Conservation (phyloP, 768 basidiomycete species). For the Cubamyces lactineus region DNA sequence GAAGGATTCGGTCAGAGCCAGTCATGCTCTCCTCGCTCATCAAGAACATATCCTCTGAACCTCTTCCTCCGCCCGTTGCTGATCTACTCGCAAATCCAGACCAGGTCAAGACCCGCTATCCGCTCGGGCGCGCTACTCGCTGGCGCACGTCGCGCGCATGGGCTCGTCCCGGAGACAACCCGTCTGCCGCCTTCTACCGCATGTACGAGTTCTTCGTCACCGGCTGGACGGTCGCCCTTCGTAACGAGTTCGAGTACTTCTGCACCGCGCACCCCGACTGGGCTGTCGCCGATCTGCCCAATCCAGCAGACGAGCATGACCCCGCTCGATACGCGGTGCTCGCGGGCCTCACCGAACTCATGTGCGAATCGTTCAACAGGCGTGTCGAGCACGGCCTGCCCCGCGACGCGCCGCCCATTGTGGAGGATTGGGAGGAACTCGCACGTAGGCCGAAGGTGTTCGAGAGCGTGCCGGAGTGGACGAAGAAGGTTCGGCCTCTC, state of each 20-base stretch:
- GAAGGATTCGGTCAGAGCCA: too few relatives aligned
- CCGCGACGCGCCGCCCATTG: constrained; percentile 38
- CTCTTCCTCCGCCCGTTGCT: not conserved
- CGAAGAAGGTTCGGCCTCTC: constrained; percentile 19
- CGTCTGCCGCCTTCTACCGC: constrained; percentile 25
- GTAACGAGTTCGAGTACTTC: constrained; percentile 10
- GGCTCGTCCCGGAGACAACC: constrained; percentile 20
- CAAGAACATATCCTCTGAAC: not conserved
- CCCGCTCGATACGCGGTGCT: constrained; percentile 3
- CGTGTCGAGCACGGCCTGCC: constrained; percentile 37
- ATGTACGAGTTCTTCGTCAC: constrained; percentile 3
- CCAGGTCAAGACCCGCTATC: not conserved
- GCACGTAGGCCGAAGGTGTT: constrained; percentile 33
- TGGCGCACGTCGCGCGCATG: not conserved
- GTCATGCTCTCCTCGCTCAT: too few relatives aligned
- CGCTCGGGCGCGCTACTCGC: not conserved
- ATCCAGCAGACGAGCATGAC: not conserved
- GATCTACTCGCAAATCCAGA: not conserved
- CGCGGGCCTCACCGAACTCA: not conserved
- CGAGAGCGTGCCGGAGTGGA: constrained; percentile 37
- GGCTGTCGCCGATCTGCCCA: not conserved
- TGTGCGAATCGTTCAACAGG: constrained; percentile 2
- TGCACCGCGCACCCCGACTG: constrained; percentile 2
- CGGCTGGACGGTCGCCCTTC: not conserved
- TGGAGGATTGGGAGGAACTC: constrained; percentile 38